phyloP scores from a whole-genome alignment of 176 grass and related monocot species.

The Dendrocalamus sinicus region DNA sequence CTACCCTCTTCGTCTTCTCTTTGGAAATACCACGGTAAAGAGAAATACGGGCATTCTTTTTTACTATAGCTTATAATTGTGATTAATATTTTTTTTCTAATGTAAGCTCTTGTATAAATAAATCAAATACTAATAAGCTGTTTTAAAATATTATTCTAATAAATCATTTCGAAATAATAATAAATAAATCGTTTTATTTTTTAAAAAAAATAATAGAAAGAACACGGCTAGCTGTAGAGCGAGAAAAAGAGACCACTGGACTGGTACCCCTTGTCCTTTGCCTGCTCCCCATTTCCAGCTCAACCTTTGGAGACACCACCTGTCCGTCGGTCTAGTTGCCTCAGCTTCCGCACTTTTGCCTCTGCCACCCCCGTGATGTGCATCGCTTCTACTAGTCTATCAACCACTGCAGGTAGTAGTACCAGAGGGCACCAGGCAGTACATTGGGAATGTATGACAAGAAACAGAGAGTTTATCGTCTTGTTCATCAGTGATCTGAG shows the following conservation, averaged over 20 bases:
- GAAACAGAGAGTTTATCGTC: neutral
- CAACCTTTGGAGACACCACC: conserved; percentile 36
- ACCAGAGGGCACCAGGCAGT: conserved; percentile 6
- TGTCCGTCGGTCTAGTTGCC: conserved; percentile 45
- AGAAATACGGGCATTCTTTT: too few species aligned
- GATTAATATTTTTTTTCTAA: too few species aligned
- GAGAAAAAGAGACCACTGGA: neutral
- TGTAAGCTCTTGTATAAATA: rapidly evolving
- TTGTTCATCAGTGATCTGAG: neutral
- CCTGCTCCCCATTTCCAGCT: conserved; percentile 44
- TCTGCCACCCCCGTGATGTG: conserved; percentile 46
- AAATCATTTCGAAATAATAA: too few species aligned
- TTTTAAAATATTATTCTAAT: too few species aligned
- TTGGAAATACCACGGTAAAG: neutral
- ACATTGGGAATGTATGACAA: neutral
- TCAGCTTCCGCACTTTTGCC: neutral
- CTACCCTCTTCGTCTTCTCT: neutral
- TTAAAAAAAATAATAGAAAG: too few species aligned
- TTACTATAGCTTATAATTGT: too few species aligned
- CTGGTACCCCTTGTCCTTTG: conserved; percentile 41
- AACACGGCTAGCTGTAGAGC: too few species aligned
- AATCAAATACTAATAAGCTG: too few species aligned
- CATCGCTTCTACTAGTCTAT: neutral
- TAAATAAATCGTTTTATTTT: too few species aligned
- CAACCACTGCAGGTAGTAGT: neutral